Evolutionary conservation across 176 grass and related monocot genomes (phyloP).

Genomic region (Raddia guianensis): DNA sequence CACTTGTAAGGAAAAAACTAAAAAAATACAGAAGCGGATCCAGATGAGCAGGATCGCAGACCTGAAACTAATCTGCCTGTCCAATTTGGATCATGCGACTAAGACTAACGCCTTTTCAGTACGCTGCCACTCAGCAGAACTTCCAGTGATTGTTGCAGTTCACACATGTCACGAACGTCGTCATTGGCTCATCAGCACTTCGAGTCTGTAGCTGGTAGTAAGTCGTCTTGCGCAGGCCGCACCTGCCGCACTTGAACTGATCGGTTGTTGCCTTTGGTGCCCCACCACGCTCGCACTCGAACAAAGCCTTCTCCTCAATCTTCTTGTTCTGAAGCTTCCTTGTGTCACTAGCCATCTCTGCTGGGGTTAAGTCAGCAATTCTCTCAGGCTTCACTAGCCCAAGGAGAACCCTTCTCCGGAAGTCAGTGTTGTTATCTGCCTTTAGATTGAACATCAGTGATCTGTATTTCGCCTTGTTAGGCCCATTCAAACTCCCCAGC

Average conservation of each 20-base stretch:
- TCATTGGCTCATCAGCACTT: constrained; percentile 61
- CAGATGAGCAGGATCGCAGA: not conserved
- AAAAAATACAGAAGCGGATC: not conserved
- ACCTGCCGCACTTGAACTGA: constrained; percentile 60
- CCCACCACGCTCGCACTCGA: constrained; percentile 47
- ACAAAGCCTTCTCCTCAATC: constrained; percentile 61
- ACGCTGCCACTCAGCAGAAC: constrained; percentile 45
- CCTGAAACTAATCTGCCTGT: constrained; percentile 10
- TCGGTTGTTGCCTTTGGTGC: constrained; percentile 59
- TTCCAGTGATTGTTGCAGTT: constrained; percentile 71
- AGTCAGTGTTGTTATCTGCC: constrained; percentile 55
- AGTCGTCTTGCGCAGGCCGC: constrained; percentile 57
- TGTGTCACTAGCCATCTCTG: constrained; percentile 59
- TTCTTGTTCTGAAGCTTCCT: constrained; percentile 53
- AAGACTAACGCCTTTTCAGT: not conserved
- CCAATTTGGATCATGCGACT: not conserved
- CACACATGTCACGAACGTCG: constrained; percentile 56
- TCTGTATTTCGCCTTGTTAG: constrained; percentile 57
- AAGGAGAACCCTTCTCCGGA: constrained; percentile 52
- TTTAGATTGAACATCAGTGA: constrained; percentile 60
- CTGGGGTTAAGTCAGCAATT: constrained; percentile 37
- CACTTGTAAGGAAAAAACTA: not conserved
- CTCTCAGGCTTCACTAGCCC: constrained; percentile 41
- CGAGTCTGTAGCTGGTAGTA: constrained; percentile 57
- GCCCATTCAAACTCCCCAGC: constrained; percentile 39